Evolutionary conservation across 345 rosid species (phyloP).

Genomic region (Balakata baccata): DNA sequence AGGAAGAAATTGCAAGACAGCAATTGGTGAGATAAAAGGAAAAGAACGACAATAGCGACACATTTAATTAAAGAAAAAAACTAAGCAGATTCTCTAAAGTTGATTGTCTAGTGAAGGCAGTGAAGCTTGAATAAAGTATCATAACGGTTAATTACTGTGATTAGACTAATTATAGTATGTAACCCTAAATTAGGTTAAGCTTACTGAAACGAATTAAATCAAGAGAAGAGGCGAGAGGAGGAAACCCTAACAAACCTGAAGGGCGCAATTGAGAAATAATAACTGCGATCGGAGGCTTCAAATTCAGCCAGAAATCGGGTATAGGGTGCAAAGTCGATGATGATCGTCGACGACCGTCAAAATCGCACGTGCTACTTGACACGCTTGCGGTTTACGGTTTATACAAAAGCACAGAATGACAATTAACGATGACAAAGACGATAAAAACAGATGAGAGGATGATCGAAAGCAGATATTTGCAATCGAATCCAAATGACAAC

Average conservation of each 20-base stretch:
- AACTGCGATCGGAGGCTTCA: conserved; percentile 9
- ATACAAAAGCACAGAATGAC: background rate
- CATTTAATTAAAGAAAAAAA: background rate
- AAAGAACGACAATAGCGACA: background rate
- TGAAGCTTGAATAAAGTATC: background rate
- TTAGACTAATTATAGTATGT: conserved; percentile 2
- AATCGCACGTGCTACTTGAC: conserved; percentile 20
- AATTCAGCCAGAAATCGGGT: background rate
- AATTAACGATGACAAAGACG: conserved; percentile 3
- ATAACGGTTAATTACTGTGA: background rate
- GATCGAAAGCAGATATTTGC: background rate
- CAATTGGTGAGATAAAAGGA: background rate
- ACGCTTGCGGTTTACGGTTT: background rate
- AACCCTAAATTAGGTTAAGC: conserved; percentile 16
- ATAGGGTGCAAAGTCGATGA: background rate
- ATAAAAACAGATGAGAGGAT: background rate
- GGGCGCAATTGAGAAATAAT: background rate
- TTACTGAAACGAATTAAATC: background rate
- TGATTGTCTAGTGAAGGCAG: background rate
- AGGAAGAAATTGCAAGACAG: background rate
- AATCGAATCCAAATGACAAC: background rate
- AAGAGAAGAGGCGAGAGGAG: background rate
- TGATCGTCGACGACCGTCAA: conserved; percentile 19
- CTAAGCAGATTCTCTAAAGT: background rate
- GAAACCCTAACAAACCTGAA: conserved; percentile 22